Conservation (phyloP, 148 eudicot species). For the Tetragonia tetragonoides region DNA sequence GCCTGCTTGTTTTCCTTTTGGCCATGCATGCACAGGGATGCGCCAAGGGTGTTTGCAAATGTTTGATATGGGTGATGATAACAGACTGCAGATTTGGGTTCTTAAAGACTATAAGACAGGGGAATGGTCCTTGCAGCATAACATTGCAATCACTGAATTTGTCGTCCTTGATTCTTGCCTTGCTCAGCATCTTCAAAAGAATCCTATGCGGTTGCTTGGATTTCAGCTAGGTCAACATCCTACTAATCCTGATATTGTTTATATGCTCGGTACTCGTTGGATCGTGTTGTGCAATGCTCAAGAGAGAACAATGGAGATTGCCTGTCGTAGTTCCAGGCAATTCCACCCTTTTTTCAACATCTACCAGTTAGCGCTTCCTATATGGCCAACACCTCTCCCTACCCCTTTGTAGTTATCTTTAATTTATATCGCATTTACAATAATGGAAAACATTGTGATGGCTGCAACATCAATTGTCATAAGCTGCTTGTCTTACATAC, state of each 20-base stretch:
- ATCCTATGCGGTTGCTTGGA: background rate
- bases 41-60: background rate
- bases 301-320: background rate
- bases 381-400: background rate
- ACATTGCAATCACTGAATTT: background rate
- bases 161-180: background rate
- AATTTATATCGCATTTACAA: too few species aligned
- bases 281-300: background rate
- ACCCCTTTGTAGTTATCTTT: background rate
- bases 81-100: background rate
- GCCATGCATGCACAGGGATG: background rate
- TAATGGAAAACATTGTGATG: too few species aligned
- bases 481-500: too few species aligned
- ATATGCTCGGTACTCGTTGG: background rate
- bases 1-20: background rate
- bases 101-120: background rate
- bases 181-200: background rate
- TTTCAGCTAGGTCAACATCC: background rate
- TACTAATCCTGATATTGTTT: background rate
- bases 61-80: background rate
- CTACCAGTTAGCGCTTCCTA: background rate
- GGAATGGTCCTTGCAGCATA: conserved; percentile 5
- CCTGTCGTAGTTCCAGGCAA: background rate
- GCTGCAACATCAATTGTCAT: too few species aligned
- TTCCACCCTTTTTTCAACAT: background rate